phyloP scores from a whole-genome alignment of 2,329 filamentous ascomycete genomes.

The Neopestalotiopsis rosae region DNA sequence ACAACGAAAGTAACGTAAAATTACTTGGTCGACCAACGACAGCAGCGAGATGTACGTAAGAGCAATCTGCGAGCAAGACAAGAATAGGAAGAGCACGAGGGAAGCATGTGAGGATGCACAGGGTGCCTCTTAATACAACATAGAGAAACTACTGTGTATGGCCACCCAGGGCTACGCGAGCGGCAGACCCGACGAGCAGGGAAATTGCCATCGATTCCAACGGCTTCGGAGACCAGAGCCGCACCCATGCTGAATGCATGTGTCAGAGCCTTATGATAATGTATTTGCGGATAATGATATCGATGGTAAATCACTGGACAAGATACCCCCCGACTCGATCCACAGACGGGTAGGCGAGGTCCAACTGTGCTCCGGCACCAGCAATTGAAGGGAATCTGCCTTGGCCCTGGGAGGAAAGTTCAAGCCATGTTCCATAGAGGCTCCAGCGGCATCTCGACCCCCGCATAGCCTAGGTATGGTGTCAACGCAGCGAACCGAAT shows the following conservation, averaged over 20 bases:
- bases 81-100: background rate
- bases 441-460: background rate
- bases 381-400: background rate
- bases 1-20: conserved; percentile 7
- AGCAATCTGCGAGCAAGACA: background rate
- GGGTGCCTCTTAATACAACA: conserved; percentile 4
- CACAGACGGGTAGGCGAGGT: background rate
- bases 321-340: background rate
- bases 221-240: background rate
- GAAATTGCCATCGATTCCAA: background rate
- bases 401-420: background rate
- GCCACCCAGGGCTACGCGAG: background rate
- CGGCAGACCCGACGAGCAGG: background rate
- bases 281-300: background rate
- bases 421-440: background rate
- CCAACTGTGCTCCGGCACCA: background rate
- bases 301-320: background rate
- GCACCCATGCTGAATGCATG: background rate
- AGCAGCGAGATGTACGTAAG: background rate
- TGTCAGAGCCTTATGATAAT: background rate
- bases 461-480: background rate
- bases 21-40: conserved; percentile 6
- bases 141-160: background rate
- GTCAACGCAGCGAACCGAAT: background rate
- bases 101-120: conserved; percentile 7